Percentiles rank a stretch among this genome's conserved stretches.
These are phyloP conservation scores for Colletotrichum sp. DNA, from an alignment of 2,329 filamentous ascomycete genomes.

Conservation along the genomic window DNA sequence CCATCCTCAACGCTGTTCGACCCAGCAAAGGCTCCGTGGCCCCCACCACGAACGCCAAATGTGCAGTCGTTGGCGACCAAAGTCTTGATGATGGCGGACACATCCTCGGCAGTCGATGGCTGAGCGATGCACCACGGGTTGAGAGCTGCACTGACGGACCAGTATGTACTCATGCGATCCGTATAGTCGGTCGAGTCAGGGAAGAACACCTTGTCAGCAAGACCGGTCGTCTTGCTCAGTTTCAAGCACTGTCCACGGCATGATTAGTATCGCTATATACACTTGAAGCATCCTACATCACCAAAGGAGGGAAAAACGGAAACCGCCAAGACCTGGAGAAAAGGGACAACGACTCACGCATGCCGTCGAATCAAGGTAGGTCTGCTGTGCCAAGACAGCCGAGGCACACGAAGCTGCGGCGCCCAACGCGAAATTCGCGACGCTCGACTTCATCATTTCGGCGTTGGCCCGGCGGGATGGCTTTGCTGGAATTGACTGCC, in stretches of 20 bases:
- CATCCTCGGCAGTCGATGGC: conserved; percentile 37
- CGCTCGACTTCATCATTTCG: neutral
- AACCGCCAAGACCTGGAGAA: neutral
- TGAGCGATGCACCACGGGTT: conserved; percentile 39
- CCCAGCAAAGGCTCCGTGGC: conserved; percentile 36
- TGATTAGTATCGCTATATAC: neutral
- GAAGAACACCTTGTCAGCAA: conserved; percentile 33
- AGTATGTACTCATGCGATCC: conserved; percentile 38
- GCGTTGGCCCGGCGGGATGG: neutral
- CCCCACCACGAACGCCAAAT: conserved; percentile 44
- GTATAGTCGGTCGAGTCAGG: conserved; percentile 30
- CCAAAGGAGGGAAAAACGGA: rapidly evolving
- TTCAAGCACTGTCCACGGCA: conserved; percentile 27
- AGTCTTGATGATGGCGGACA: conserved; percentile 37
- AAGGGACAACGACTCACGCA: neutral
- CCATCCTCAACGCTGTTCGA: conserved; percentile 41
- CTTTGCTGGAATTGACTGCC: neutral
- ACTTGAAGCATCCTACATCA: neutral
- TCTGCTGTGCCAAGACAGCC: neutral
- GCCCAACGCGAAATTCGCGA: neutral
- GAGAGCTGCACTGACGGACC: conserved; percentile 39
- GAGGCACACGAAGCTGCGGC: neutral
- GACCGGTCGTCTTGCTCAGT: conserved; percentile 24
- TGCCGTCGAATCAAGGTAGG: neutral
- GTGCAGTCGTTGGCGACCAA: conserved; percentile 32